These are phyloP conservation scores for Fusarium virguliforme DNA, from an alignment of 2,329 filamentous ascomycete species.

Conservation along the genomic window DNA sequence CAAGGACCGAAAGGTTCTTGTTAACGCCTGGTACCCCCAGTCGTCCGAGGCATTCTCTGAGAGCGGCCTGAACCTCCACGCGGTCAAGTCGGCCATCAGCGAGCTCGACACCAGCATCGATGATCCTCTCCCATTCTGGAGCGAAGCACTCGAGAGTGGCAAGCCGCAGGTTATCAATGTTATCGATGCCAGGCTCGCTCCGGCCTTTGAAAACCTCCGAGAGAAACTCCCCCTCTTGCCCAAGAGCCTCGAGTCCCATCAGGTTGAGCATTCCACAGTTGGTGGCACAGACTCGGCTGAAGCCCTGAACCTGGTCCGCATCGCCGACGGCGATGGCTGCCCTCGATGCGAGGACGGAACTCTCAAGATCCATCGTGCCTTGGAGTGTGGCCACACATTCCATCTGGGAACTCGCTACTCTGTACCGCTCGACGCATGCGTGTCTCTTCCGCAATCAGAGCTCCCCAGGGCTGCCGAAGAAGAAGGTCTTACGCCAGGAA, in stretches of 20 bases:
- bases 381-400: slow-evolving; percentile 97
- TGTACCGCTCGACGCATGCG: slow-evolving; percentile 76
- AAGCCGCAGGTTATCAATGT: slow-evolving; percentile 54
- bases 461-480: slow-evolving; percentile 26
- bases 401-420: slow-evolving; percentile 93
- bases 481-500: slow-evolving; percentile 43
- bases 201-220: slow-evolving; percentile 47
- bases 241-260: slow-evolving; percentile 22
- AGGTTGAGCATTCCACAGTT: slow-evolving; percentile 44
- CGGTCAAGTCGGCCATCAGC: slow-evolving; percentile 76
- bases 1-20: slow-evolving; percentile 76
- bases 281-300: slow-evolving; percentile 57
- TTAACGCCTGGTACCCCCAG: slow-evolving; percentile 79
- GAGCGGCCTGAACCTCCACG: slow-evolving; percentile 66
- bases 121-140: slow-evolving; percentile 70
- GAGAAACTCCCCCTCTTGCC: slow-evolving; percentile 50
- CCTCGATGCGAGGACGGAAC: slow-evolving; percentile 76
- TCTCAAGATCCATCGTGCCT: slow-evolving; percentile 78
- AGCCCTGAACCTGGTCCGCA: slow-evolving; percentile 74
- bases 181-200: slow-evolving; percentile 54
- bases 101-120: slow-evolving; percentile 82
- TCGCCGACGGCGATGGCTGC: slow-evolving; percentile 79
- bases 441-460: slow-evolving; percentile 60
- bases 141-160: slow-evolving; percentile 52
- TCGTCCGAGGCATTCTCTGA: slow-evolving; percentile 46